Conservation (phyloP, 495 filamentous ascomycete genomes). For the Neurospora intermedia region DNA sequence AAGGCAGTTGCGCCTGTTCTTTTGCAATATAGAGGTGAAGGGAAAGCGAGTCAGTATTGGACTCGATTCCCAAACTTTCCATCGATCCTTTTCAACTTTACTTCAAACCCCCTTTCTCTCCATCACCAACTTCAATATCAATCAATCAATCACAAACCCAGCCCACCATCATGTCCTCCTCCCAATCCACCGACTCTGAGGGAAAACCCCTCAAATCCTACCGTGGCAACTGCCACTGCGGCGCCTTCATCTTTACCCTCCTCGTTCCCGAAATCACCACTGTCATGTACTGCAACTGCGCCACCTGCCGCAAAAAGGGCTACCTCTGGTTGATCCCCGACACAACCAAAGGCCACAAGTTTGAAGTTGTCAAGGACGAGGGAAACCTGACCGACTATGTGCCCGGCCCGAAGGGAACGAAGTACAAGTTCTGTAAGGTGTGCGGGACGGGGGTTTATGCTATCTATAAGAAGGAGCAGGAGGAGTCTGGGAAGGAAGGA, state of each 20-base stretch:
- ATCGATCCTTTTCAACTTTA: too few species aligned
- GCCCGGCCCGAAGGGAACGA: constrained; percentile 17
- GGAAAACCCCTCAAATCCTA: constrained; percentile 30
- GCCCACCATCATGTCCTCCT: too few species aligned
- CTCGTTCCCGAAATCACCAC: constrained; percentile 31
- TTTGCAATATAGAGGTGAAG: background rate
- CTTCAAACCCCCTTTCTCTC: too few species aligned
- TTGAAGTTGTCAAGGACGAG: constrained; percentile 30
- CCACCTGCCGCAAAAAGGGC: constrained; percentile 37
- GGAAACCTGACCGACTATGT: constrained; percentile 25
- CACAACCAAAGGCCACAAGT: constrained; percentile 29
- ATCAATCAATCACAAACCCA: too few species aligned
- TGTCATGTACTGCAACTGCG: constrained; percentile 38
- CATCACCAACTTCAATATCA: too few species aligned
- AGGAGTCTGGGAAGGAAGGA: background rate
- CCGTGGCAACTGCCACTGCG: constrained; percentile 49
- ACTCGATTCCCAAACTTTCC: too few species aligned
- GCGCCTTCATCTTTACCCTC: constrained; percentile 35
- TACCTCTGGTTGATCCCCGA: constrained; percentile 28
- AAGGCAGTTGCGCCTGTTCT: background rate
- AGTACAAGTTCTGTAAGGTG: constrained; percentile 35
- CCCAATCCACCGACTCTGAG: background rate
- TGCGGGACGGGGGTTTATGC: constrained; percentile 28
- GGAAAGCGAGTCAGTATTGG: background rate
- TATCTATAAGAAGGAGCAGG: background rate